Base-by-base conservation (phyloP, 768 basidiomycete genomes). In the Hebeloma cylindrosporum region DNA sequence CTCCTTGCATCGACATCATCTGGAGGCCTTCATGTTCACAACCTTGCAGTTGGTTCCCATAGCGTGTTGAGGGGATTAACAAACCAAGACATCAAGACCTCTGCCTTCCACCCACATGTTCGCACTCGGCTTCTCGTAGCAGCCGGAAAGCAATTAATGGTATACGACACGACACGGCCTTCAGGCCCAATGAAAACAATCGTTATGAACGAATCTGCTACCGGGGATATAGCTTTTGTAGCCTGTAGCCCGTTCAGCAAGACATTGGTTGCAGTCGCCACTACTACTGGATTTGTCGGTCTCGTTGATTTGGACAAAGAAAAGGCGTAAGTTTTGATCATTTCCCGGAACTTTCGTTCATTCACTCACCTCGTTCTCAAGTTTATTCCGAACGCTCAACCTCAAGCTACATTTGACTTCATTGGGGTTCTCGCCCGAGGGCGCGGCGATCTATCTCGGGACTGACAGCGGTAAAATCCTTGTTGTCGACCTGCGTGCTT, bases 271-370 rank as follows among this genome's bases (percentile, higher is more conserved):
- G 81, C 82, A 2, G 73, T 75, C 31, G 78, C 75, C 1, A 82
- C 74, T 30, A 67, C 73, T 9, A 67, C 63, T 3, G 85, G 85
- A 1, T 64, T 67, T 31, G 69, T 89, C 8, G 70, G 63, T 3
- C 69, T 88, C 6, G 63, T 88, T 37, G 88, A 90, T 57, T 58
- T 90, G 17, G 85, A 89, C 37, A 88, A 87, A 60, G 85, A 88
- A 46, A 81, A 81, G 53, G 75, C 77, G 86, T 87, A 54, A 33
- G 75, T 60, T 7, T 21, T 22, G 35, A 26, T 26, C 33, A 13
- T 28, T 39, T 34, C 10, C 30, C 46, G 42, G 4, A 16, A 1
- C 32, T 30, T 29, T 21, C 18, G 14, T 28, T 11, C 53, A 28
- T 36, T 46, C 7, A 20, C 42, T 47, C 14, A 25, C 35, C 4